Conservation (phyloP, 441 rosid genomes). For the Codiaeum variegatum region DNA sequence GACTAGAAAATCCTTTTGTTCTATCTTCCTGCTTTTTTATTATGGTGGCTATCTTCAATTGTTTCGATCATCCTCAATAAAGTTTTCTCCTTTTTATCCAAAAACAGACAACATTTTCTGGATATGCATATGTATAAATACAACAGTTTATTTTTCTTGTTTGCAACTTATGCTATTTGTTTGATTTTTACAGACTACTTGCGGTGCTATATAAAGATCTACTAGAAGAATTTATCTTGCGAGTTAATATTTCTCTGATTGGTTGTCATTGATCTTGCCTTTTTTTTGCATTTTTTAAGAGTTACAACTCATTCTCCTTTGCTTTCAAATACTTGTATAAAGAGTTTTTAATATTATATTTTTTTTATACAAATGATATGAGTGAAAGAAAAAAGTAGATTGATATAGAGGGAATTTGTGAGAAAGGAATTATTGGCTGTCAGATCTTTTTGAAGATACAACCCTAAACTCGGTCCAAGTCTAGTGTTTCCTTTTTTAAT, state of each 20-base stretch:
- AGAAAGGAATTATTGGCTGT: neutral
- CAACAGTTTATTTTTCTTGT: neutral
- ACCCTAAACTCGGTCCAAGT: neutral
- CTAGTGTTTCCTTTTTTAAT: neutral
- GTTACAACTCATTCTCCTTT: neutral
- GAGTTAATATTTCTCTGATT: constrained; percentile 35
- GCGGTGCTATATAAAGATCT: constrained; percentile 91
- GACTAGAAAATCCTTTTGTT: neutral
- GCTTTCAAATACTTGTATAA: neutral
- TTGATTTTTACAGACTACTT: constrained; percentile 57
- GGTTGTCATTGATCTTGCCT: neutral
- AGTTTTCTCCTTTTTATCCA: neutral
- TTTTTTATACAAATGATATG: neutral
- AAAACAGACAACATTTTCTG: neutral
- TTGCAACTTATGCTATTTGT: neutral
- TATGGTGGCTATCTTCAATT: neutral
- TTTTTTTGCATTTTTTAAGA: neutral
- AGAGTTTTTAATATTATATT: no score
- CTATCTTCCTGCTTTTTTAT: neutral
- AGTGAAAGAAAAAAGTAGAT: neutral
- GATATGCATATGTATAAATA: no score
- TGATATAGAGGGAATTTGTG: neutral
- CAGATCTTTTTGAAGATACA: neutral
- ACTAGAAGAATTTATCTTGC: constrained; percentile 64
- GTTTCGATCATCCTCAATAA: neutral